Conservation (phyloP, 163 green algal species). For the Trebouxiophyceae sp. region DNA sequence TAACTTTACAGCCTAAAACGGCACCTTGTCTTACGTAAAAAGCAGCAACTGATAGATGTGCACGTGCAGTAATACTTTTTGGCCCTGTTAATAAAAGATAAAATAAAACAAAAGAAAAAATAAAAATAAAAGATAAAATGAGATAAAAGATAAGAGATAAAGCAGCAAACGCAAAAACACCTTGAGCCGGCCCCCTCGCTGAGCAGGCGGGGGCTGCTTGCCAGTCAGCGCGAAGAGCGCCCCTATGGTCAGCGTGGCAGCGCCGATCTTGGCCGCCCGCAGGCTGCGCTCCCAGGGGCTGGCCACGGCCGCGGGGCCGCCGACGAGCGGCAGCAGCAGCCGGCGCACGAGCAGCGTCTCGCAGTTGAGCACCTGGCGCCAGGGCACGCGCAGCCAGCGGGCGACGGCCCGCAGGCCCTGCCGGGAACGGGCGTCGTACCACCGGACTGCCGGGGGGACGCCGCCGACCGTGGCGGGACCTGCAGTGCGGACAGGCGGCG, state of each 20-base stretch:
- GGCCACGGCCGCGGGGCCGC: not conserved
- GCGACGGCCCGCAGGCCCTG: conserved; percentile 57
- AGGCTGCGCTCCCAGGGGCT: conserved; percentile 11
- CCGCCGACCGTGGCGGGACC: not conserved
- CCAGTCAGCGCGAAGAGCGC: conserved; percentile 74
- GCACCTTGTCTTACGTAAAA: no score
- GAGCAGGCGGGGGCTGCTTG: conserved; percentile 4
- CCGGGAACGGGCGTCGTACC: conserved; percentile 67
- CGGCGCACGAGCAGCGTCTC: conserved; percentile 31
- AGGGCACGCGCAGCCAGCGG: conserved; percentile 66
- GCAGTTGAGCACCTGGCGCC: conserved; percentile 24
- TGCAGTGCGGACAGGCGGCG: not conserved
- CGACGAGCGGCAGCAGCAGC: conserved; percentile 1
- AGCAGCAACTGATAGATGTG: no score
- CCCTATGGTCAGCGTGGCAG: conserved; percentile 59
- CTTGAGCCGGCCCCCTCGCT: no score
- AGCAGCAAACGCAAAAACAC: not conserved
- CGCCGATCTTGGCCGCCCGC: conserved; percentile 48
- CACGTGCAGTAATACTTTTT: no score
- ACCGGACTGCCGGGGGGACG: conserved; percentile 19
- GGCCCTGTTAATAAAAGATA: no score
- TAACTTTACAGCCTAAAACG: no score
- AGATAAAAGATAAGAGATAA: no score
- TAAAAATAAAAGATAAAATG: no score
- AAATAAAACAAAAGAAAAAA: no score